These are phyloP conservation scores for Jacaranda mimosifolia DNA, from an alignment of 257 asterid genomes.

Conservation along the genomic window DNA sequence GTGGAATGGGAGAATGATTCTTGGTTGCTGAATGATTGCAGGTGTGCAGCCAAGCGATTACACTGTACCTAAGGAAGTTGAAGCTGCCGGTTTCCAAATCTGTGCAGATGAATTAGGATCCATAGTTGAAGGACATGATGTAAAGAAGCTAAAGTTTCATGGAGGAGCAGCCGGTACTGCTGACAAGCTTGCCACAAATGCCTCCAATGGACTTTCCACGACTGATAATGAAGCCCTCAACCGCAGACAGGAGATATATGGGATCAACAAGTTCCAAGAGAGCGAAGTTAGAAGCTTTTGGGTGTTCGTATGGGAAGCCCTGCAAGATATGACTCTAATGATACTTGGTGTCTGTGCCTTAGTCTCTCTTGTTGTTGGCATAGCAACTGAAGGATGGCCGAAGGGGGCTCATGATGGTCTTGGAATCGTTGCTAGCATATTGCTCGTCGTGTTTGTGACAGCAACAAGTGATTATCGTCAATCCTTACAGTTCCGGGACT, in stretches of 20 bases:
- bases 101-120: constrained; percentile 83
- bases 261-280: constrained; percentile 75
- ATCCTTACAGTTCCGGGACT: constrained; percentile 80
- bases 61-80: constrained; percentile 68
- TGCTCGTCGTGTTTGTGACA: constrained; percentile 84
- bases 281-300: constrained; percentile 61
- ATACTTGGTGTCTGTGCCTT: constrained; percentile 86
- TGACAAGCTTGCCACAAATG: constrained; percentile 62
- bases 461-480: constrained; percentile 90
- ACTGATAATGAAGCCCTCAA: constrained; percentile 52
- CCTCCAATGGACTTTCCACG: constrained; percentile 55
- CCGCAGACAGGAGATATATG: constrained; percentile 63
- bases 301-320: constrained; percentile 88
- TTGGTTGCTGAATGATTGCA: constrained; percentile 34
- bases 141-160: constrained; percentile 66
- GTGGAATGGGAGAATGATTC: not conserved
- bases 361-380: constrained; percentile 79
- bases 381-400: constrained; percentile 96
- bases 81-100: constrained; percentile 74
- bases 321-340: constrained; percentile 93
- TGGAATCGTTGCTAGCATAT: constrained; percentile 83
- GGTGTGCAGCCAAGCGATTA: constrained; percentile 67
- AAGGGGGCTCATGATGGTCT: constrained; percentile 93
- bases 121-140: constrained; percentile 78
- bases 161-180: constrained; percentile 75